Evolutionary conservation across 176 grass and related monocot species (phyloP).

Genomic region (Zizania latifolia): DNA sequence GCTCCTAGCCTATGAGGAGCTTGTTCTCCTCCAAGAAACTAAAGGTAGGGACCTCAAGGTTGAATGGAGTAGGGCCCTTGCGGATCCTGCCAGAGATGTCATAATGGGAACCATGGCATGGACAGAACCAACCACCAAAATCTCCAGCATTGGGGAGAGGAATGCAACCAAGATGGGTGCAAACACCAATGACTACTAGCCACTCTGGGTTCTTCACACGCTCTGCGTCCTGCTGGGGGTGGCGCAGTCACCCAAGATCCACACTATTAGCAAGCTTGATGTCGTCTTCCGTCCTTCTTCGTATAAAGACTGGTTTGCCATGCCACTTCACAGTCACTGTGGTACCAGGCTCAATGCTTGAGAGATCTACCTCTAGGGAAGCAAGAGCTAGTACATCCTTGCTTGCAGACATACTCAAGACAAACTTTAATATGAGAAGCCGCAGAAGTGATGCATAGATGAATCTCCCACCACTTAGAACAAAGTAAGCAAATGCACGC

Average conservation of each 20-base stretch:
- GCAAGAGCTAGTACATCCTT: slow-evolving; percentile 88
- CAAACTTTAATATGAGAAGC: slow-evolving; percentile 79
- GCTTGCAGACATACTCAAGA: slow-evolving; percentile 83
- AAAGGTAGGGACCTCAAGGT: slow-evolving; percentile 85
- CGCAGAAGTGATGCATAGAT: slow-evolving; percentile 77
- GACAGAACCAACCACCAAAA: slow-evolving; percentile 89
- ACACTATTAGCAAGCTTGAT: slow-evolving; percentile 83
- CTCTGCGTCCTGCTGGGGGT: slow-evolving; percentile 61
- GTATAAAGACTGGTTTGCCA: slow-evolving; percentile 84
- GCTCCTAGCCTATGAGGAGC: slow-evolving; percentile 60
- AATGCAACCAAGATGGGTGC: slow-evolving; percentile 88
- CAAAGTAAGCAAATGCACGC: slow-evolving; percentile 86
- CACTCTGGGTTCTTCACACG: slow-evolving; percentile 83
- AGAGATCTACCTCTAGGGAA: slow-evolving; percentile 74
- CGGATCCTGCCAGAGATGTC: slow-evolving; percentile 83
- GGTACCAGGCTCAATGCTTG: slow-evolving; percentile 67
- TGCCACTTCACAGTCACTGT: slow-evolving; percentile 95
- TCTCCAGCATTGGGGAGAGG: slow-evolving; percentile 82
- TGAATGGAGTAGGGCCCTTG: slow-evolving; percentile 78
- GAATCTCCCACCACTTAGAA: slow-evolving; percentile 77
- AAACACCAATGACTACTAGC: slow-evolving; percentile 81
- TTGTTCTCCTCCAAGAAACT: slow-evolving; percentile 82
- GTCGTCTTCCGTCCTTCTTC: slow-evolving; percentile 71
- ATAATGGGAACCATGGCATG: slow-evolving; percentile 87
- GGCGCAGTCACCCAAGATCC: slow-evolving; percentile 58